Percentiles rank a stretch among this genome's conserved stretches.
Conservation (phyloP, 2,329 filamentous ascomycete species). For the Aureobasidium subglaciale region DNA sequence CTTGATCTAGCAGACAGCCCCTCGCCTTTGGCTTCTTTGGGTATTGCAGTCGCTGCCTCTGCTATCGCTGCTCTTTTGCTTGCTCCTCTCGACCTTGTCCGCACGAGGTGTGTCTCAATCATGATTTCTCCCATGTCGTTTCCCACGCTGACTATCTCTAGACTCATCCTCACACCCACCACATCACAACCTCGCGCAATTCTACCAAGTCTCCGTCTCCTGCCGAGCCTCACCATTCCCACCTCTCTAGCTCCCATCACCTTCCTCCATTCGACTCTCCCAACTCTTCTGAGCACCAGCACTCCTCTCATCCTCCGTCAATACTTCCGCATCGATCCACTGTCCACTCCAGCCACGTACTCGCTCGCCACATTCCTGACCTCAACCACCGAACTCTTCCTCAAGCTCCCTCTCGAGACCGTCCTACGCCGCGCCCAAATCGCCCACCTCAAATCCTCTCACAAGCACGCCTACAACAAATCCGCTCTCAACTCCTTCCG, state of each 20-base stretch:
- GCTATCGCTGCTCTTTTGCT: slow-evolving; percentile 70
- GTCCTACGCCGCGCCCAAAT: slow-evolving; percentile 85
- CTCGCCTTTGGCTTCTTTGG: slow-evolving; percentile 72
- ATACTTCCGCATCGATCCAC: slow-evolving; percentile 75
- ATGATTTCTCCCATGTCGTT: not conserved
- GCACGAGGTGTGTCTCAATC: slow-evolving; percentile 54
- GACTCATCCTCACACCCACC: slow-evolving; percentile 72
- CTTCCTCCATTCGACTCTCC: slow-evolving; percentile 74
- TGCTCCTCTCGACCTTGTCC: slow-evolving; percentile 80
- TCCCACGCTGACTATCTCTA: slow-evolving; percentile 27
- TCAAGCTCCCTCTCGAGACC: slow-evolving; percentile 87
- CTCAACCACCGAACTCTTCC: slow-evolving; percentile 70
- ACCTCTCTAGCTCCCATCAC: slow-evolving; percentile 69
- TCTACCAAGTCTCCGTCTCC: slow-evolving; percentile 65
- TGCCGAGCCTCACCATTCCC: slow-evolving; percentile 64
- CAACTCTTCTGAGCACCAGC: slow-evolving; percentile 73
- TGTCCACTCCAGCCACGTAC: slow-evolving; percentile 74
- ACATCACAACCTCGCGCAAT: slow-evolving; percentile 68
- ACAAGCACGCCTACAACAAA: slow-evolving; percentile 14
- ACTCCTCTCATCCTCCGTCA: slow-evolving; percentile 79
- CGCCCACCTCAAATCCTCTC: slow-evolving; percentile 49
- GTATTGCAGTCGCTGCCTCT: slow-evolving; percentile 60
- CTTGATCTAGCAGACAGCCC: slow-evolving; percentile 75
- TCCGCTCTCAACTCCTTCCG: slow-evolving; percentile 21
- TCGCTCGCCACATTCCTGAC: slow-evolving; percentile 75